These are phyloP conservation scores for Capsicum pubescens DNA, from an alignment of 257 asterid genomes.

Conservation along the genomic window DNA sequence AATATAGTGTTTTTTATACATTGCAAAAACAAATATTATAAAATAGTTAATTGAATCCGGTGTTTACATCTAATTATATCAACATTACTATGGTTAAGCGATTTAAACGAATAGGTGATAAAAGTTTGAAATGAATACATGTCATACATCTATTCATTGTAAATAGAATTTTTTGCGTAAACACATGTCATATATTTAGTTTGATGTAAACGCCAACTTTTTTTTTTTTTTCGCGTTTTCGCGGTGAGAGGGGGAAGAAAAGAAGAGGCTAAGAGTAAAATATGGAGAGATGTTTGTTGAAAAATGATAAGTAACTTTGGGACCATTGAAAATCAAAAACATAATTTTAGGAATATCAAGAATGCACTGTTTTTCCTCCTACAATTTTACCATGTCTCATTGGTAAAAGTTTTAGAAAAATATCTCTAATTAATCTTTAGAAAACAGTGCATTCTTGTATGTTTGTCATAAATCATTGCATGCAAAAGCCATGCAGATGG, in stretches of 20 bases:
- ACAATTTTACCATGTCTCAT: neutral
- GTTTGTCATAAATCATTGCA: constrained; percentile 28
- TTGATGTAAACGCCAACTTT: too few relatives aligned
- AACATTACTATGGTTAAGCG: too few relatives aligned
- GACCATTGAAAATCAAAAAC: neutral
- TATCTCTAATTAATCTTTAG: neutral
- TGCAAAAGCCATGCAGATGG: constrained; percentile 15
- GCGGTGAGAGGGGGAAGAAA: neutral
- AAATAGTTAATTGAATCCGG: too few relatives aligned
- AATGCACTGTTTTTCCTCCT: neutral
- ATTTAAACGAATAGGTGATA: neutral
- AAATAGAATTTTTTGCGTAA: neutral
- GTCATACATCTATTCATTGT: neutral
- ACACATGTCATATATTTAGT: too few relatives aligned
- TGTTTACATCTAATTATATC: too few relatives aligned
- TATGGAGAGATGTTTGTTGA: constrained; percentile 34
- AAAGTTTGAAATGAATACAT: neutral
- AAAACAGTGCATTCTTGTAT: neutral
- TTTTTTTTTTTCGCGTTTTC: neutral
- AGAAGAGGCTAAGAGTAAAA: constrained; percentile 50
- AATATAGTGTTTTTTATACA: too few relatives aligned
- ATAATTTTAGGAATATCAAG: neutral
- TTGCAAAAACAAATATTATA: too few relatives aligned
- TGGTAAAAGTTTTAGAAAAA: neutral
- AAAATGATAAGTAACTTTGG: constrained; percentile 30